phyloP scores from a whole-genome alignment of 1,284 basidiomycete genomes.

The Hypsizygus ulmarius region DNA sequence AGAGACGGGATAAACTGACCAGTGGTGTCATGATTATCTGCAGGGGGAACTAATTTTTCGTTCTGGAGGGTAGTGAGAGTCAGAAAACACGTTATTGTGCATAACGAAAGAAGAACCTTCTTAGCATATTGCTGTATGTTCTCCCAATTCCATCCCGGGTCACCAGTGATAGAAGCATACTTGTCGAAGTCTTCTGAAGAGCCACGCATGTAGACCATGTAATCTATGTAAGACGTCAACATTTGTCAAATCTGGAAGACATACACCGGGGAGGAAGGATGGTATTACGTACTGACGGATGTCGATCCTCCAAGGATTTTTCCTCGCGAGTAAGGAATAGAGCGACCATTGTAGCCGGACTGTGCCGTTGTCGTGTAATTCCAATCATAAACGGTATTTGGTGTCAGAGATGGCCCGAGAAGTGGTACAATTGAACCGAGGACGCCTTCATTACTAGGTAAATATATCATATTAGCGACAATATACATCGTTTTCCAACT shows the following conservation, averaged over 20 bases:
- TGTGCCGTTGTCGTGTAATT: constrained; percentile 32
- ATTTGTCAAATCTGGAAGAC: not conserved
- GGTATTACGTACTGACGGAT: constrained; percentile 30
- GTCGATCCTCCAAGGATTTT: constrained; percentile 36
- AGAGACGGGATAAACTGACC: constrained; percentile 23
- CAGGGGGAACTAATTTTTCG: constrained; percentile 18
- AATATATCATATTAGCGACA: not conserved
- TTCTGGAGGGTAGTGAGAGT: constrained; percentile 3
- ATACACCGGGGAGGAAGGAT: not conserved
- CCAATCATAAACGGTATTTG: constrained; percentile 7
- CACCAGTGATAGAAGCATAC: constrained; percentile 24
- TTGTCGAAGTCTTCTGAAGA: constrained; percentile 27
- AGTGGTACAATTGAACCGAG: not conserved
- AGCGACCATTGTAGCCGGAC: constrained; percentile 26
- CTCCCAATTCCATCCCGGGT: constrained; percentile 24
- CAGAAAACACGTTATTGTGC: not conserved
- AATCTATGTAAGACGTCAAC: constrained; percentile 14
- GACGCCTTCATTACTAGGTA: constrained; percentile 3
- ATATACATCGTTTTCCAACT: not conserved
- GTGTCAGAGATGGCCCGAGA: not conserved
- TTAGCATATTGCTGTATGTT: constrained; percentile 19
- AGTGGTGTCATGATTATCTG: constrained; percentile 25
- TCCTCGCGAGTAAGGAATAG: constrained; percentile 31
- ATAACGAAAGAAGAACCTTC: constrained; percentile 11
- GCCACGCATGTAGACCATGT: constrained; percentile 28